Conservation (phyloP, 2,329 filamentous ascomycete species). For the Penicillium sp. region DNA sequence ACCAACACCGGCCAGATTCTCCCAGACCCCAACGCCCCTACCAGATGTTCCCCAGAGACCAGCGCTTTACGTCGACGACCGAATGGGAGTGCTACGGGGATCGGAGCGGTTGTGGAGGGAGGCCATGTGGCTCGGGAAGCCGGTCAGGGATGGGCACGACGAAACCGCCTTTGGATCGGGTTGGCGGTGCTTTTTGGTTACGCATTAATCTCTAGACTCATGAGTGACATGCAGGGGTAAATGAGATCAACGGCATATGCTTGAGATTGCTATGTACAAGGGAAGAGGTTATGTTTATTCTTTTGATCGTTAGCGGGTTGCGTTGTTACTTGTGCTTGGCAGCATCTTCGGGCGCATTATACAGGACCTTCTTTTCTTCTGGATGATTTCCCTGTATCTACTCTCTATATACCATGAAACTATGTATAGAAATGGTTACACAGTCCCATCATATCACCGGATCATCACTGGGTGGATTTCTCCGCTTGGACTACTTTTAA, state of each 20-base stretch:
- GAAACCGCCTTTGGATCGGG: slow-evolving; percentile 74
- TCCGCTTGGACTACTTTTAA: not conserved
- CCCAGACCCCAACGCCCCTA: slow-evolving; percentile 54
- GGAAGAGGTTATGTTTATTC: not conserved
- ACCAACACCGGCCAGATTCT: slow-evolving; percentile 68
- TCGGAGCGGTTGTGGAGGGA: slow-evolving; percentile 73
- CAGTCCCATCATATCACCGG: not conserved
- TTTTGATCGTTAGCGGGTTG: slow-evolving; percentile 15
- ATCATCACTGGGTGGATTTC: not conserved
- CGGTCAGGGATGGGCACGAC: slow-evolving; percentile 76
- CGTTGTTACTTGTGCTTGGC: slow-evolving; percentile 1
- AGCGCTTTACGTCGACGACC: slow-evolving; percentile 65
- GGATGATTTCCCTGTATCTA: not conserved
- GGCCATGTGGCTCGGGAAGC: slow-evolving; percentile 72
- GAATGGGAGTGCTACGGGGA: slow-evolving; percentile 53
- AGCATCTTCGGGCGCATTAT: slow-evolving; percentile 17
- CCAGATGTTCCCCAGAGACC: slow-evolving; percentile 61
- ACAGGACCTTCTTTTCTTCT: not conserved
- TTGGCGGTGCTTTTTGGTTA: slow-evolving; percentile 75
- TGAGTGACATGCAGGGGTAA: slow-evolving; percentile 55
- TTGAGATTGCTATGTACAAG: not conserved
- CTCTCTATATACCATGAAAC: not conserved
- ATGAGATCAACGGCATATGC: not conserved
- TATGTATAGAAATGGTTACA: not conserved
- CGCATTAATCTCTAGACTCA: slow-evolving; percentile 74